Base-by-base conservation (phyloP, 768 basidiomycete genomes). In the Boletus huronensis region DNA sequence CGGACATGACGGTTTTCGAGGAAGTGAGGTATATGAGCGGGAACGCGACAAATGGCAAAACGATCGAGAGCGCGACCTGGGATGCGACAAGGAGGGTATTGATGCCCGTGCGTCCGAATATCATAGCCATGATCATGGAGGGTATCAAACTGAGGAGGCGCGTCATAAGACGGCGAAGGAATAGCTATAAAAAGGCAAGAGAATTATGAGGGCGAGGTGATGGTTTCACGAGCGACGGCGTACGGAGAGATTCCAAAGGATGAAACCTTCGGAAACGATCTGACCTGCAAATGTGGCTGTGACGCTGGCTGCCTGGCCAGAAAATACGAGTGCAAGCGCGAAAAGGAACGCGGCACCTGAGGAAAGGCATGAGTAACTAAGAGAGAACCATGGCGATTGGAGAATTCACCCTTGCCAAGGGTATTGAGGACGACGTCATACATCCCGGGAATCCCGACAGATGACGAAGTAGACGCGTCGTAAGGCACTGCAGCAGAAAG, bases 231-330 rank as follows among this genome's bases (percentile, higher is more conserved):
- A 38, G 32, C 28, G 35, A 38, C 10, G 3, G 48, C 62, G 19
- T 57, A 69, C 67, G 59, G 73, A 76, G 10, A 77, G 74, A 23
- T 68, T 69, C 78, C 79, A 80, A n/a, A 73, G 67, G 59, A 79
- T 70, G 52, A 79, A 77, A 3, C 79, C 80, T 54, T 81, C 78
- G 16, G 71, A 71, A 39, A 82, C 75, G 43, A 81, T 71, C 54
- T 80, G 78, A 2, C 80, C 78, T 0, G 76, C 71, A 14, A 81
- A 63, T 0, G 79, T 80, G 11, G 75, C 77, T 0, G 79, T 79
- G 53, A 82, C 72, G 19, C 72, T 73, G 1, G 80, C 80, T n/a
- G 73, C 73, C 61, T 82, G 78, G 13, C 79, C 79, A 5, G 76
- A 70, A 42, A 73, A 74, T 13, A 79, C 66, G 6, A 81, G 65